Evolutionary conservation across 768 basidiomycete species (phyloP).

Genomic region (Lentinula boryana): DNA sequence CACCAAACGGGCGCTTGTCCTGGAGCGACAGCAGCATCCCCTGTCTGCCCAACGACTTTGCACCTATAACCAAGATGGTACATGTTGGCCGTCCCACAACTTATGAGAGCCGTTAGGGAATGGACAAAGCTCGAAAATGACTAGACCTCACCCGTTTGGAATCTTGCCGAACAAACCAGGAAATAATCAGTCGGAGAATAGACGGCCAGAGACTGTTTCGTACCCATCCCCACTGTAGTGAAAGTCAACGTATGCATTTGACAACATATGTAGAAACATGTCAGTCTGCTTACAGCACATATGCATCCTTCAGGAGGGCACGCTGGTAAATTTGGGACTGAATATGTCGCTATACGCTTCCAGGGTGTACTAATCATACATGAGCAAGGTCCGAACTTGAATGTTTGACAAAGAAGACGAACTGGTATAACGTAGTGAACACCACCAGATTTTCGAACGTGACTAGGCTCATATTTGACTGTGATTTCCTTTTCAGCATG

Average conservation of each 20-base stretch:
- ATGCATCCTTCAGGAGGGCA: constrained; percentile 37
- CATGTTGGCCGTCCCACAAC: constrained; percentile 40
- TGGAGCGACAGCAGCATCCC: constrained; percentile 19
- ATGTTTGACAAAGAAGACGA: constrained; percentile 8
- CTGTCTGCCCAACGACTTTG: constrained; percentile 29
- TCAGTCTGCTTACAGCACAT: constrained; percentile 28
- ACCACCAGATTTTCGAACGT: constrained; percentile 38
- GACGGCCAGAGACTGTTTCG: constrained; percentile 1
- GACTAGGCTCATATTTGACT: constrained; percentile 33
- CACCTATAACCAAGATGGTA: constrained; percentile 37
- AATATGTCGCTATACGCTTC: constrained; percentile 34
- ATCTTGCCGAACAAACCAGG: constrained; percentile 10
- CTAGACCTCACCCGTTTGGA: constrained; percentile 15
- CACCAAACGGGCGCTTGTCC: constrained; percentile 35
- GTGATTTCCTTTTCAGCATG: not conserved
- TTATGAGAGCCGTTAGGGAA: constrained; percentile 8
- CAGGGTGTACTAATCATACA: constrained; percentile 31
- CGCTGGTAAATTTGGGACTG: constrained; percentile 35
- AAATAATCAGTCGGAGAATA: not conserved
- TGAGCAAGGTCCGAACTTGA: not conserved
- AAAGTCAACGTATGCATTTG: not conserved
- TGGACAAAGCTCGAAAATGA: constrained; percentile 6
- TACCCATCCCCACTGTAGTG: constrained; percentile 39
- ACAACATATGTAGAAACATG: not conserved
- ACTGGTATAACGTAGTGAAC: constrained; percentile 35